Percentiles rank a stretch among this genome's conserved stretches.
Evolutionary conservation across 345 rosid genomes (phyloP).

Genomic region (Linum usitatissimum): DNA sequence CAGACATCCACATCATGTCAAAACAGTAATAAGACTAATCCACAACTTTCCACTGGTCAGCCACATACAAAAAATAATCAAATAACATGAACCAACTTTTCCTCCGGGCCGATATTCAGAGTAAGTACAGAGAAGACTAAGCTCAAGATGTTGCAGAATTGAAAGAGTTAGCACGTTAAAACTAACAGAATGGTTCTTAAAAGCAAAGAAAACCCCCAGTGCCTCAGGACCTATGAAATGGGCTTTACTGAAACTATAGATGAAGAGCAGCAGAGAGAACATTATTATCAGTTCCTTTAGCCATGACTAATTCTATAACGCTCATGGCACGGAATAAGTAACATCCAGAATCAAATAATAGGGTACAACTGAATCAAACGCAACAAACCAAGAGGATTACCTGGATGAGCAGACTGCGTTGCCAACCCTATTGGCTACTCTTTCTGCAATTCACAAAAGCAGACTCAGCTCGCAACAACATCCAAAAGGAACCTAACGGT

Average conservation of each 20-base stretch:
- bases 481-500: neutral
- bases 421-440: conserved; percentile 61
- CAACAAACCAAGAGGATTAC: conserved; percentile 18
- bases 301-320: neutral
- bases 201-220: neutral
- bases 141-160: no score
- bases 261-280: no score
- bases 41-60: neutral
- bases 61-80: neutral
- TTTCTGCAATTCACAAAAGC: conserved; percentile 35
- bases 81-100: no score
- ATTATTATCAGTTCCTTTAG: no score
- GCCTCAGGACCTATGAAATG: neutral
- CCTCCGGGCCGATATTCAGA: no score
- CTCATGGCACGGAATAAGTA: no score
- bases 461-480: neutral
- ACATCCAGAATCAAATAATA: neutral
- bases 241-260: neutral
- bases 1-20: neutral
- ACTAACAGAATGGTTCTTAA: no score
- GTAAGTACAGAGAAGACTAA: no score
- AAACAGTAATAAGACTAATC: neutral
- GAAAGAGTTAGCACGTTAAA: no score
- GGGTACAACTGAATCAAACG: neutral
- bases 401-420: conserved; percentile 89